Conservation (phyloP, 805 yeast species). For the Saccharomycopsis microspora region DNA sequence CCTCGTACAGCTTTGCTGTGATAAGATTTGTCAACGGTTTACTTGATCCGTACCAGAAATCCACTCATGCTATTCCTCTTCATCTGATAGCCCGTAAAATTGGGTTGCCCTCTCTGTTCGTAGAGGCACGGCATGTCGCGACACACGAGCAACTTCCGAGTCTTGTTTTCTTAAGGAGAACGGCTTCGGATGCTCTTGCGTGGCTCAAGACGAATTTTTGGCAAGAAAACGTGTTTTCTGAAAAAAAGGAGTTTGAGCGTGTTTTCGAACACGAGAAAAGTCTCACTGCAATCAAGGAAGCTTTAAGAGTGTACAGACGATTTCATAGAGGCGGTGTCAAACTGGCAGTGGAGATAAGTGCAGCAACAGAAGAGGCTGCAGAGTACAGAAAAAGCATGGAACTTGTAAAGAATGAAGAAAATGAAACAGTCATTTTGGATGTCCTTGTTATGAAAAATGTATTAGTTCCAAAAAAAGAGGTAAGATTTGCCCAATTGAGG, state of each 20-base stretch:
- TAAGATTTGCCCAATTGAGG: constrained; percentile 8
- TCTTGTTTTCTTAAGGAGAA: constrained; percentile 51
- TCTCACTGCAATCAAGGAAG: constrained; percentile 20
- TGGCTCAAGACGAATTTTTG: constrained; percentile 78
- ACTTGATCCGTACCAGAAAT: constrained; percentile 76
- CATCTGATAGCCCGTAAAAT: constrained; percentile 59
- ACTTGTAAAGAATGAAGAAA: constrained; percentile 8
- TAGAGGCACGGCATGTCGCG: constrained; percentile 80
- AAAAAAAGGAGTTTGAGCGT: neutral
- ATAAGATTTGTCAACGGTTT: constrained; percentile 86
- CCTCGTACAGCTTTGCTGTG: constrained; percentile 61
- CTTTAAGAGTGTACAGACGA: constrained; percentile 37
- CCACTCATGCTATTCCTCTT: constrained; percentile 68
- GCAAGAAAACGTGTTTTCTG: constrained; percentile 25
- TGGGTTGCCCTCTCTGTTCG: constrained; percentile 69
- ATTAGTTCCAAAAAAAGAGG: constrained; percentile 18
- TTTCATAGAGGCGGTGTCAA: constrained; percentile 35
- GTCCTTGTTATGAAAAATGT: constrained; percentile 24
- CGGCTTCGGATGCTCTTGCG: constrained; percentile 45
- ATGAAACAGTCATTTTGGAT: constrained; percentile 19
- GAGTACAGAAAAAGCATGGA: no score
- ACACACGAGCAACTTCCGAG: constrained; percentile 84
- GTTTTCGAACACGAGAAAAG: neutral
- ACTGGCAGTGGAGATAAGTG: constrained; percentile 22
- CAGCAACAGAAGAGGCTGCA: no score